Conservation (phyloP, 2,329 filamentous ascomycete genomes). For the Colletotrichum euphorbiae region DNA sequence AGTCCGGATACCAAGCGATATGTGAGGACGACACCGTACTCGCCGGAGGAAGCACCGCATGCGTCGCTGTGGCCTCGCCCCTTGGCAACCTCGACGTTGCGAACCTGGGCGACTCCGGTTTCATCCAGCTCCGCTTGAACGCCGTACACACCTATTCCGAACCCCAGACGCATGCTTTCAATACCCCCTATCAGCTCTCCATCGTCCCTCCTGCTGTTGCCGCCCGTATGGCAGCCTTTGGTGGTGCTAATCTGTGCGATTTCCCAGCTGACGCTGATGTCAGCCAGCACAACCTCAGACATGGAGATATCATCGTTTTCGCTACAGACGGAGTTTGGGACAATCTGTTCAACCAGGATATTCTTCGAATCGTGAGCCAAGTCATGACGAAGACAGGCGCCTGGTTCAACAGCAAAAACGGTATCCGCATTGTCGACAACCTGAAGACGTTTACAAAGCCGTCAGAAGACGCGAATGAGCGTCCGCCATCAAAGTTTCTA, state of each 20-base stretch:
- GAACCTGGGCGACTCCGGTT: conserved; percentile 96
- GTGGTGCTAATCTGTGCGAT: conserved; percentile 84
- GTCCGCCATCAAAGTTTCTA: conserved; percentile 40
- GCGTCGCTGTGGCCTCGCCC: conserved; percentile 80
- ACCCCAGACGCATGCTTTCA: conserved; percentile 96
- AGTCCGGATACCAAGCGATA: conserved; percentile 85
- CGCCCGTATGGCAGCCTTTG: conserved; percentile 84
- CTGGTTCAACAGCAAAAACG: conserved; percentile 73
- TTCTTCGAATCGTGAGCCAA: conserved; percentile 81
- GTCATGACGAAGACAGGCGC: conserved; percentile 80
- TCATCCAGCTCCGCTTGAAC: conserved; percentile 86
- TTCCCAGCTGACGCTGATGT: conserved; percentile 86
- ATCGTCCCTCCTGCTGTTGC: conserved; percentile 85
- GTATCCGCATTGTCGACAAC: conserved; percentile 71
- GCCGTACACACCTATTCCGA: conserved; percentile 85
- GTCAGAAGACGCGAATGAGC: conserved; percentile 47
- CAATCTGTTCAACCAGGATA: conserved; percentile 92
- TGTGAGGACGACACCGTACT: conserved; percentile 77
- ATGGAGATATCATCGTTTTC: conserved; percentile 94
- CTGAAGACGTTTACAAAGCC: conserved; percentile 64
- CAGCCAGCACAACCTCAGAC: conserved; percentile 79
- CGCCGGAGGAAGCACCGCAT: conserved; percentile 92
- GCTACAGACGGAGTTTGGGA: conserved; percentile 97
- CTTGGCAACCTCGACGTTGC: conserved; percentile 86
- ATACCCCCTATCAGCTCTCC: conserved; percentile 95